phyloP scores from a whole-genome alignment of 768 basidiomycete species.

The Trametes cubensis region DNA sequence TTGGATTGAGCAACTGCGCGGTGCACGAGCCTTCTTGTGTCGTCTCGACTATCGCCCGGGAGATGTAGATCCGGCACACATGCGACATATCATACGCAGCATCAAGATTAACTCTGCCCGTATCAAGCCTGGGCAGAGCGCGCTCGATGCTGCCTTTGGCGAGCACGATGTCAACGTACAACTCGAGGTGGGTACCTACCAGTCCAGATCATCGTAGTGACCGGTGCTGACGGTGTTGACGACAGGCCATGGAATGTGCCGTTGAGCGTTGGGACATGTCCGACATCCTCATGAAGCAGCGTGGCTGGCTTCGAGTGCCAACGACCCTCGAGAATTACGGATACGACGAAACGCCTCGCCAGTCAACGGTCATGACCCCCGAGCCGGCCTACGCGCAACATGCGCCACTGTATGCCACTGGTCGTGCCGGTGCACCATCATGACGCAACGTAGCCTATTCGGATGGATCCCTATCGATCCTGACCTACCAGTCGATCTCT shows the following conservation, averaged over 20 bases:
- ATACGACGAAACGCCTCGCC: too few relatives aligned
- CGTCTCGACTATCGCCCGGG: constrained; percentile 7
- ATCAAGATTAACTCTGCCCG: not conserved
- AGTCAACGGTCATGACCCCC: not conserved
- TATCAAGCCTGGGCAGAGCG: constrained; percentile 6
- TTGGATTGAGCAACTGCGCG: constrained; percentile 25
- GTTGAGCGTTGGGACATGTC: not conserved
- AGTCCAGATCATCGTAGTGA: too few relatives aligned
- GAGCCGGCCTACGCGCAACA: not conserved
- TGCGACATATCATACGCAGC: not conserved
- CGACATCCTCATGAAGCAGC: too few relatives aligned
- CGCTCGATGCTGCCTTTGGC: constrained; percentile 2
- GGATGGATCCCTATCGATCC: too few relatives aligned
- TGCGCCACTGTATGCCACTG: not conserved
- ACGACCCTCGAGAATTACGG: too few relatives aligned
- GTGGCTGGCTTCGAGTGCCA: too few relatives aligned
- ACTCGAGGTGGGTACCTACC: not conserved
- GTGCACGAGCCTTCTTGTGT: constrained; percentile 13
- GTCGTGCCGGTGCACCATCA: not conserved
- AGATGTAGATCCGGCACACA: not conserved
- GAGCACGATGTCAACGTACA: not conserved
- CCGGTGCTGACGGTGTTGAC: not conserved
- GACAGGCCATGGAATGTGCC: not conserved
- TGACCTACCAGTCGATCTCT: too few relatives aligned
- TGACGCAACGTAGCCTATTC: not conserved